These are phyloP conservation scores for Kokia cookei DNA, from an alignment of 441 rosid species.

Conservation along the genomic window DNA sequence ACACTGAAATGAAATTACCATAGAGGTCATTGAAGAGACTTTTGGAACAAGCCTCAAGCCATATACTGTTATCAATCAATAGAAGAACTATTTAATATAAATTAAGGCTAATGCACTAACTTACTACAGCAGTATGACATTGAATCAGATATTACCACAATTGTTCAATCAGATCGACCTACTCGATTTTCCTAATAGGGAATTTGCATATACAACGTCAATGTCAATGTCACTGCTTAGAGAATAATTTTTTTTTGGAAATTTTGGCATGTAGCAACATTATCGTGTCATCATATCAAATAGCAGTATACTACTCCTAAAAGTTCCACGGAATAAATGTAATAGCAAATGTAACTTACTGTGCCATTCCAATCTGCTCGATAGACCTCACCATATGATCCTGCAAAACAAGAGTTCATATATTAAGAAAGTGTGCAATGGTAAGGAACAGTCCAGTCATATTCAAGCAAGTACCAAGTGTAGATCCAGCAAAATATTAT, in stretches of 20 bases:
- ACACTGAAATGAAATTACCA: not conserved
- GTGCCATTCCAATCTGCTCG: conserved; percentile 95
- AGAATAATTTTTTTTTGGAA: not conserved
- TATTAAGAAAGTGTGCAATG: conserved; percentile 1
- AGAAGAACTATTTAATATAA: not conserved
- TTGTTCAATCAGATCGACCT: not conserved
- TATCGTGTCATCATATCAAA: conserved; percentile 1
- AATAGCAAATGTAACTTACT: conserved; percentile 48
- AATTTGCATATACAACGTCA: not conserved
- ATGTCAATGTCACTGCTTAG: not conserved
- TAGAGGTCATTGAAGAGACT: not conserved
- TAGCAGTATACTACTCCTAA: conserved; percentile 3
- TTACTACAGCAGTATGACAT: not conserved
- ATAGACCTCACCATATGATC: conserved; percentile 97
- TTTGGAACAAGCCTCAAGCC: conserved; percentile 3
- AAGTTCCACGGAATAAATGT: not conserved
- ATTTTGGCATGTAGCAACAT: not conserved
- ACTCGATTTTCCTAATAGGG: not conserved
- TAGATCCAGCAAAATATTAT: not conserved
- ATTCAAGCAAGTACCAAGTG: conserved; percentile 1
- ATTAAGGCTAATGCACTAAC: not conserved
- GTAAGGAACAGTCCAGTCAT: not conserved
- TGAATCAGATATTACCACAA: not conserved
- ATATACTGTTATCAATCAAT: not conserved
- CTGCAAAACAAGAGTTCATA: conserved; percentile 35